These are phyloP conservation scores for Solanum dulcamara DNA, from an alignment of 257 asterid species.

Conservation along the genomic window DNA sequence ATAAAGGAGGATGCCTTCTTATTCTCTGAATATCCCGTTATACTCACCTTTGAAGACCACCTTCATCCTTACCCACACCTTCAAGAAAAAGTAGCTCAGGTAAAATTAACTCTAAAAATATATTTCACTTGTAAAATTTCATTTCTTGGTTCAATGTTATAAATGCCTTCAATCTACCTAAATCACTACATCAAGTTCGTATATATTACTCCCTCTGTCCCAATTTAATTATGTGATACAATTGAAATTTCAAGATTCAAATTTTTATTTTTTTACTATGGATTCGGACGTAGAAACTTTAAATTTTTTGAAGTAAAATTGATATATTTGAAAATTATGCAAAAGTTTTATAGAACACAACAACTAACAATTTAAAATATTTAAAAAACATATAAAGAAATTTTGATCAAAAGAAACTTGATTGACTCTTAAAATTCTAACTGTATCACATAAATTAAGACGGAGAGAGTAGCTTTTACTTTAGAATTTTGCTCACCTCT, in stretches of 20 bases:
- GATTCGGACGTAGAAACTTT: not conserved
- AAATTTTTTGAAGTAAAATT: no score
- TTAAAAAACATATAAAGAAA: no score
- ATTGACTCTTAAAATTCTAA: not conserved
- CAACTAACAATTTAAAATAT: not conserved
- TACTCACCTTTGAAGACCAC: slow-evolving; percentile 22
- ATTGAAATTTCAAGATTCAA: not conserved
- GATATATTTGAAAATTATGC: no score
- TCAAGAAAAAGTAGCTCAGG: slow-evolving; percentile 18
- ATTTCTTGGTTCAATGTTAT: not conserved
- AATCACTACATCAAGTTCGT: not conserved
- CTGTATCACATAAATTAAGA: not conserved
- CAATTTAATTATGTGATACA: not conserved
- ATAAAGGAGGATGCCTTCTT: slow-evolving; percentile 10
- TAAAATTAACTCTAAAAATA: not conserved
- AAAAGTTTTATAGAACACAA: no score
- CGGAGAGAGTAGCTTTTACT: not conserved
- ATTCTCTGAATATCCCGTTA: slow-evolving; percentile 15
- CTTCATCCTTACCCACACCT: slow-evolving; percentile 6
- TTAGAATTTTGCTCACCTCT: not conserved
- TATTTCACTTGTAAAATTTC: not conserved
- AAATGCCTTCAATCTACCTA: not conserved
- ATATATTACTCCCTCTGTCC: not conserved
- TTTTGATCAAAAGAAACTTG: not conserved
- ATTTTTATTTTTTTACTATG: not conserved